Evolutionary conservation across 768 basidiomycete species (phyloP).

Genomic region (Serendipita sp.): DNA sequence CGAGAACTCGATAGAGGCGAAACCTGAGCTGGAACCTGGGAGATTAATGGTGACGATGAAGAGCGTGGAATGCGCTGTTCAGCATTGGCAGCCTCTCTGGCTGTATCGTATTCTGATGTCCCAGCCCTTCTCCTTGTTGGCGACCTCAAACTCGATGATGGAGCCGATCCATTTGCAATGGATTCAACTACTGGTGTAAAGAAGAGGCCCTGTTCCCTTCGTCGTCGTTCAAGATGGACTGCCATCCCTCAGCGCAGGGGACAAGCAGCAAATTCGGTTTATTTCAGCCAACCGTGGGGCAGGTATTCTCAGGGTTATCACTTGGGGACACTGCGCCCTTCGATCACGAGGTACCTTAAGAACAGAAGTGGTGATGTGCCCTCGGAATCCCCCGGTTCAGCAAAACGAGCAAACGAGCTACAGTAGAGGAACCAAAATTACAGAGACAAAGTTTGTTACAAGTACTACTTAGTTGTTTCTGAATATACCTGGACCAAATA

Average conservation of each 20-base stretch:
- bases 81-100: background rate
- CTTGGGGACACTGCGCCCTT: too few relatives aligned
- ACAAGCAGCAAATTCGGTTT: background rate
- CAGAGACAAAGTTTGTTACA: background rate
- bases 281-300: background rate
- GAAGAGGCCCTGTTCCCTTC: background rate
- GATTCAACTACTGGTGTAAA: background rate
- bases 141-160: background rate
- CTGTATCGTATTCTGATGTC: background rate
- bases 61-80: background rate
- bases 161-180: background rate
- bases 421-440: too few relatives aligned
- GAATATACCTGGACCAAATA: constrained; percentile 37
- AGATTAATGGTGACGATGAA: constrained; percentile 3
- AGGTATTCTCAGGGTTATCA: background rate
- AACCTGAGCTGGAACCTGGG: background rate
- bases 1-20: background rate
- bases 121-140: background rate
- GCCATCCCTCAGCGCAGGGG: background rate
- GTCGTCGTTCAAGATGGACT: background rate
- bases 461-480: constrained; percentile 40
- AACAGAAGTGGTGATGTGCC: too few relatives aligned
- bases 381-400: too few relatives aligned
- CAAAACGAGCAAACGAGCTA: too few relatives aligned
- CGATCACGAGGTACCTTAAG: too few relatives aligned